Evolutionary conservation across 306 rosid species (phyloP).

Genomic region (Neltuma alba): DNA sequence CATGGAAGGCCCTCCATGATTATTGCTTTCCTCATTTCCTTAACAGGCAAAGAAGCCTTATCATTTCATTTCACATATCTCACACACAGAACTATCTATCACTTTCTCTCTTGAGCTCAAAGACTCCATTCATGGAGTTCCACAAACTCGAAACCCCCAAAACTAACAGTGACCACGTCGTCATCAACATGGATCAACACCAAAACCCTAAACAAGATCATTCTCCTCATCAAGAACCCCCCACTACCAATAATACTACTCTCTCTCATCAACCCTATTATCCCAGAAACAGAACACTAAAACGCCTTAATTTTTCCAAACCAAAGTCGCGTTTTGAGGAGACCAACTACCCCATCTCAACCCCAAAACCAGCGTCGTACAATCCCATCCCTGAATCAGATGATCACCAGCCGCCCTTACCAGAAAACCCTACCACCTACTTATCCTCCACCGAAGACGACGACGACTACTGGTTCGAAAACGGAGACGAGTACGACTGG

Average conservation of each 20-base stretch:
- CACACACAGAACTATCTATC: background rate
- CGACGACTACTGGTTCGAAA: conserved; percentile 12
- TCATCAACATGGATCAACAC: conserved; percentile 10
- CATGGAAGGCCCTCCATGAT: background rate
- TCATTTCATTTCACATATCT: background rate
- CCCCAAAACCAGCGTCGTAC: background rate
- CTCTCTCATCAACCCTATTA: background rate
- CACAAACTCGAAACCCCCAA: background rate
- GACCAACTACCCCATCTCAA: conserved; percentile 5
- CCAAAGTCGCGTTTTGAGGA: conserved; percentile 32
- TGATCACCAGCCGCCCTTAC: background rate
- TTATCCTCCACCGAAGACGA: conserved; percentile 9
- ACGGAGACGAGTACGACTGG: background rate
- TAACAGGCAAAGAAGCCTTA: background rate
- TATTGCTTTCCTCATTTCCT: background rate
- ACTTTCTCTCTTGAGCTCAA: background rate
- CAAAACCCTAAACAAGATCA: background rate
- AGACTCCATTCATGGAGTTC: conserved; percentile 9
- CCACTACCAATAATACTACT: too few species aligned
- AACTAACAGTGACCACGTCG: conserved; percentile 13
- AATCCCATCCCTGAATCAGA: conserved; percentile 3
- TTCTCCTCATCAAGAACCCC: background rate
- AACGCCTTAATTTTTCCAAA: conserved; percentile 26
- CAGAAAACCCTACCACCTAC: background rate
- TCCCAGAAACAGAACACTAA: conserved; percentile 5